These are phyloP conservation scores for Penicillium desertorum DNA, from an alignment of 495 filamentous ascomycete genomes.

Conservation along the genomic window DNA sequence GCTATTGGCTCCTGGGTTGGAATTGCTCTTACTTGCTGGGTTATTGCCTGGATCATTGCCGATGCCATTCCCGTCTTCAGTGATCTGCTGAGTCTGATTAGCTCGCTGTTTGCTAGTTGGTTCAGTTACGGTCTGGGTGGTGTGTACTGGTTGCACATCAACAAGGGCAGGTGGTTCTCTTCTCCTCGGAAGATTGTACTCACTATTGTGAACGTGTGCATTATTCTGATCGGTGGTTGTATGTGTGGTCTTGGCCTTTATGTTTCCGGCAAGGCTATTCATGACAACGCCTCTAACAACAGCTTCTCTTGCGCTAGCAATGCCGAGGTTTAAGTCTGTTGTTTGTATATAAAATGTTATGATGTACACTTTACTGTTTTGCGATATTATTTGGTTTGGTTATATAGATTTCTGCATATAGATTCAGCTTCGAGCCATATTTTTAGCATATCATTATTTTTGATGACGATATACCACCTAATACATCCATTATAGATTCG, in stretches of 20 bases:
- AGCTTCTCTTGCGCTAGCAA: constrained; percentile 42
- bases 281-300: constrained; percentile 28
- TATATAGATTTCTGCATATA: constrained; percentile 12
- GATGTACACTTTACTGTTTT: constrained; percentile 1
- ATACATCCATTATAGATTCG: neutral
- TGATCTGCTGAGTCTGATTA: constrained; percentile 55
- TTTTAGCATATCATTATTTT: neutral
- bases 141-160: constrained; percentile 48
- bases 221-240: constrained; percentile 33
- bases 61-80: constrained; percentile 73
- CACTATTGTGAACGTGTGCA: constrained; percentile 34
- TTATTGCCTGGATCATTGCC: constrained; percentile 70
- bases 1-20: constrained; percentile 53
- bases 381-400: constrained; percentile 9
- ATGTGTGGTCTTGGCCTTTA: constrained; percentile 44
- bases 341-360: neutral
- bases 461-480: neutral
- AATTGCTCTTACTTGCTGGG: constrained; percentile 56
- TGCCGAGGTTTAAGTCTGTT: constrained; percentile 12
- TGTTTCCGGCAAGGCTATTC: constrained; percentile 38
- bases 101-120: constrained; percentile 37
- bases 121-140: constrained; percentile 46
- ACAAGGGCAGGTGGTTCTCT: constrained; percentile 36
- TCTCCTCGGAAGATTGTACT: constrained; percentile 39
- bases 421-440: constrained; percentile 7